These are phyloP conservation scores for Teratosphaeria zuluensis DNA, from an alignment of 2,329 filamentous ascomycete genomes.

Conservation along the genomic window DNA sequence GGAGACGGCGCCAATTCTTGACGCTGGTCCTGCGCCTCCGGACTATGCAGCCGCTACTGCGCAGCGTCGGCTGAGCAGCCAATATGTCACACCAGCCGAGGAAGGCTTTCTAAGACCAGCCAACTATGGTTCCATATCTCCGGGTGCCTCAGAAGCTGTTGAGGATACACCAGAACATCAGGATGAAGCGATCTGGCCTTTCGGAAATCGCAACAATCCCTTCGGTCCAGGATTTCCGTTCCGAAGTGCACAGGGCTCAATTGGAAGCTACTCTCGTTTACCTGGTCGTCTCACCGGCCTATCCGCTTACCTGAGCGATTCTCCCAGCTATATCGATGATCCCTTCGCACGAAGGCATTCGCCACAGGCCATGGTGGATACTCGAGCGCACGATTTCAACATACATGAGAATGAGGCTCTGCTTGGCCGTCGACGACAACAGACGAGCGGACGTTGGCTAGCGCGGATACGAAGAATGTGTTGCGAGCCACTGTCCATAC, in stretches of 20 bases:
- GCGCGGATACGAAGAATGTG: neutral
- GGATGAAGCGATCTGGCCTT: conserved; percentile 2
- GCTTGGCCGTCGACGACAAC: neutral
- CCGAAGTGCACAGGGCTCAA: neutral
- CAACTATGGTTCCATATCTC: neutral
- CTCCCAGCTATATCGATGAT: neutral
- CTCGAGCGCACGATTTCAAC: neutral
- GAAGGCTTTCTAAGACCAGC: neutral
- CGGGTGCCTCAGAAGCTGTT: neutral
- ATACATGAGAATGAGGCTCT: neutral
- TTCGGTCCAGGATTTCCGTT: conserved; percentile 1
- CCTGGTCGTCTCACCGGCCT: neutral
- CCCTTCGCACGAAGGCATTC: neutral
- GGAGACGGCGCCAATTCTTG: conserved; percentile 5
- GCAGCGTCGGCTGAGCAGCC: neutral
- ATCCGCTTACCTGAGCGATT: neutral
- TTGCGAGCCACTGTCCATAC: neutral
- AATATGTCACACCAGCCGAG: neutral
- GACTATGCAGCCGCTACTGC: conserved; percentile 18
- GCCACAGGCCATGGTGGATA: neutral
- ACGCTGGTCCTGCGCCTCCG: conserved; percentile 15
- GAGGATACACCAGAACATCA: neutral
- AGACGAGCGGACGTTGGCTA: neutral
- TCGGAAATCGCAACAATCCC: conserved; percentile 3
- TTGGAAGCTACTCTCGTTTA: neutral